Percentiles rank a stretch among this genome's conserved stretches.
These are phyloP conservation scores for Capronia americana DNA, from an alignment of 2,329 filamentous ascomycete genomes.

Conservation along the genomic window DNA sequence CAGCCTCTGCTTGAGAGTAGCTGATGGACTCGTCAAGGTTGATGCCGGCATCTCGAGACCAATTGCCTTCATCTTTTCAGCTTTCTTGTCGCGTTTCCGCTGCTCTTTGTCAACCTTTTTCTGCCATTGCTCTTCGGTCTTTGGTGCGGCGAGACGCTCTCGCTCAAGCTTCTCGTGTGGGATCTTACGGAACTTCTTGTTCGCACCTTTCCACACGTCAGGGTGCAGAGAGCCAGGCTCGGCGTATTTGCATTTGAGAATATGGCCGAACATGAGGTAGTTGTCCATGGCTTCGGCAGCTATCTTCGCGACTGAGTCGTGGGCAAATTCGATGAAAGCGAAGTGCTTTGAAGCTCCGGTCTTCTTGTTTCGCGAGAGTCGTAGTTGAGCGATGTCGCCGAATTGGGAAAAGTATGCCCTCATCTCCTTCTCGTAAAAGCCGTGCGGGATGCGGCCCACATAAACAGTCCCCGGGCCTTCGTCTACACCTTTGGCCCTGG, in stretches of 20 bases:
- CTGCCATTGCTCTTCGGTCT: conserved; percentile 77
- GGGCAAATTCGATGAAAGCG: conserved; percentile 88
- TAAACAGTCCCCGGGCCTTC: conserved; percentile 77
- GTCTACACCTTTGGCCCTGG: conserved; percentile 54
- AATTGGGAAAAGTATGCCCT: conserved; percentile 93
- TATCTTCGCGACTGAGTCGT: conserved; percentile 81
- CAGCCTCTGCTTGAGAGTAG: conserved; percentile 46
- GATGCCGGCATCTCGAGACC: conserved; percentile 85
- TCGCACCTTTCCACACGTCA: conserved; percentile 86
- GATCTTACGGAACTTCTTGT: conserved; percentile 84
- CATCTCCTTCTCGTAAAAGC: conserved; percentile 98
- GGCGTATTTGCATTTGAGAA: conserved; percentile 84
- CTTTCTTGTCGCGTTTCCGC: conserved; percentile 70
- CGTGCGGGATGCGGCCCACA: conserved; percentile 85
- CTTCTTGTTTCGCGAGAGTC: conserved; percentile 88
- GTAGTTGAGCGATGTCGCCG: conserved; percentile 76
- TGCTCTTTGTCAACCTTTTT: conserved; percentile 76
- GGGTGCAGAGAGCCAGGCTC: conserved; percentile 78
- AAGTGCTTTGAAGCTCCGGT: conserved; percentile 93
- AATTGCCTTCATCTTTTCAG: conserved; percentile 75
- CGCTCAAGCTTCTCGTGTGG: conserved; percentile 89
- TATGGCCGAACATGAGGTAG: conserved; percentile 93
- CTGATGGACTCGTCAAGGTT: conserved; percentile 68
- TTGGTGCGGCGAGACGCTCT: conserved; percentile 73
- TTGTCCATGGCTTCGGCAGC: conserved; percentile 97